Conservation (phyloP, 192 early-diverging fungal genomes). For the Coemansia sp. region DNA sequence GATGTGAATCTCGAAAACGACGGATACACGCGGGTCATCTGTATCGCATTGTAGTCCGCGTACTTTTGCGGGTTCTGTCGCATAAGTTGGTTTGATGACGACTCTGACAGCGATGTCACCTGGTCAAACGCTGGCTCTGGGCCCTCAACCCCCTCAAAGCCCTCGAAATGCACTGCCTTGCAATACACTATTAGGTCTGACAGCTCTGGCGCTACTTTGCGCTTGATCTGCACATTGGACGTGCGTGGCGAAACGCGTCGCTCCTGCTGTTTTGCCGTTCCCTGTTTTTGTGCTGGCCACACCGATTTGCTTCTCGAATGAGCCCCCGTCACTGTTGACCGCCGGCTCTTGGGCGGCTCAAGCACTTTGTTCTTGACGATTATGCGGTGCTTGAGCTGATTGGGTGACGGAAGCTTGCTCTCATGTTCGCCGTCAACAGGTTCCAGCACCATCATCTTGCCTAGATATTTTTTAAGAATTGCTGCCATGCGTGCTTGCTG, state of each 20-base stretch:
- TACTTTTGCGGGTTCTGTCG: conserved; percentile 58
- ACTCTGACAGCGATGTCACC: conserved; percentile 77
- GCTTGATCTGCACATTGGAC: conserved; percentile 34
- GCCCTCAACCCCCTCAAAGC: conserved; percentile 52
- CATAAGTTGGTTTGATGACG: conserved; percentile 57
- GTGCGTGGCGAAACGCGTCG: conserved; percentile 28
- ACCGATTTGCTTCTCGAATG: conserved; percentile 3
- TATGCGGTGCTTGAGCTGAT: conserved; percentile 66
- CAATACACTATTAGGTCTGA: conserved; percentile 65
- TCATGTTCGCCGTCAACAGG: conserved; percentile 32
- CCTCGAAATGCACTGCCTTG: conserved; percentile 62
- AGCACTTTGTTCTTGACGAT: conserved; percentile 73
- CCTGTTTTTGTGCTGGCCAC: conserved; percentile 6
- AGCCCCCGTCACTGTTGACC: conserved; percentile 15
- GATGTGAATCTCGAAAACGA: conserved; percentile 73
- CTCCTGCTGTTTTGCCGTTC: conserved; percentile 7
- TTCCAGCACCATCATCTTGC: conserved; percentile 62
- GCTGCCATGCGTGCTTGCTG: conserved; percentile 78
- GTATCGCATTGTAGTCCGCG: conserved; percentile 58
- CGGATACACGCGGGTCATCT: conserved; percentile 82
- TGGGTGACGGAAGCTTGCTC: conserved; percentile 67
- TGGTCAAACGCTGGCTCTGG: conserved; percentile 58
- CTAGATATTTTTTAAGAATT: conserved; percentile 68
- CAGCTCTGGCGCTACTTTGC: conserved; percentile 59
- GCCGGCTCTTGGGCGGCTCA: conserved; percentile 11